A percentile compares a stretch with the other conserved stretches of the same genome.
These are phyloP conservation scores for Alternaria panax DNA, from an alignment of 2,329 filamentous ascomycete genomes.

Conservation along the genomic window DNA sequence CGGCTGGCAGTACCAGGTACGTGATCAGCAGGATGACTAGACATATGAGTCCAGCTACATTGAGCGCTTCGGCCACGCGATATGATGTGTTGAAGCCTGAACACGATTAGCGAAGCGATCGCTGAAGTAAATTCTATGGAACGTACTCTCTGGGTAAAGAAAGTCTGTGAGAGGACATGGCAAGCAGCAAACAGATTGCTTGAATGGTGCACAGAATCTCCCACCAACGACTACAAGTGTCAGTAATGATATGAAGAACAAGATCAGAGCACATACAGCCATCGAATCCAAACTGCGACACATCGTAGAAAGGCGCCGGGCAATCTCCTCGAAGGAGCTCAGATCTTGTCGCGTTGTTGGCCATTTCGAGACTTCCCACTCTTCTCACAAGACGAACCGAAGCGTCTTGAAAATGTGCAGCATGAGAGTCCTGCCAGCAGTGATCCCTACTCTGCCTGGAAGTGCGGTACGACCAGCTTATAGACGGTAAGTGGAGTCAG, in stretches of 20 bases:
- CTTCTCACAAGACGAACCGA: conserved; percentile 32
- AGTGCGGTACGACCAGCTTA: conserved; percentile 1
- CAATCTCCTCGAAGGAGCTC: conserved; percentile 62
- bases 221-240: conserved; percentile 58
- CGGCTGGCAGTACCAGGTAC: conserved; percentile 80
- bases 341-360: conserved; percentile 35
- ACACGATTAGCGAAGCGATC: neutral
- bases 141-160: conserved; percentile 66
- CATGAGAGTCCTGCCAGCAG: conserved; percentile 30
- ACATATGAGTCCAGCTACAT: conserved; percentile 74
- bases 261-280: conserved; percentile 67
- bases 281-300: conserved; percentile 64
- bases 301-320: conserved; percentile 73
- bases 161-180: conserved; percentile 89
- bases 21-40: conserved; percentile 80
- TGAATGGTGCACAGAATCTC: conserved; percentile 64
- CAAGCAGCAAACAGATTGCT: conserved; percentile 74
- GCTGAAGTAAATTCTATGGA: conserved; percentile 14
- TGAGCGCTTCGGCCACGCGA: conserved; percentile 79
- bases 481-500: conserved; percentile 3
- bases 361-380: conserved; percentile 5
- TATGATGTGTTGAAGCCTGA: conserved; percentile 65
- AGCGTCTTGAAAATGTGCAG: conserved; percentile 20
- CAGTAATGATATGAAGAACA: conserved; percentile 31
- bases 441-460: conserved; percentile 1